These are phyloP conservation scores for Mycoemilia scoparia DNA, from an alignment of 192 early-diverging fungal genomes.

Conservation along the genomic window DNA sequence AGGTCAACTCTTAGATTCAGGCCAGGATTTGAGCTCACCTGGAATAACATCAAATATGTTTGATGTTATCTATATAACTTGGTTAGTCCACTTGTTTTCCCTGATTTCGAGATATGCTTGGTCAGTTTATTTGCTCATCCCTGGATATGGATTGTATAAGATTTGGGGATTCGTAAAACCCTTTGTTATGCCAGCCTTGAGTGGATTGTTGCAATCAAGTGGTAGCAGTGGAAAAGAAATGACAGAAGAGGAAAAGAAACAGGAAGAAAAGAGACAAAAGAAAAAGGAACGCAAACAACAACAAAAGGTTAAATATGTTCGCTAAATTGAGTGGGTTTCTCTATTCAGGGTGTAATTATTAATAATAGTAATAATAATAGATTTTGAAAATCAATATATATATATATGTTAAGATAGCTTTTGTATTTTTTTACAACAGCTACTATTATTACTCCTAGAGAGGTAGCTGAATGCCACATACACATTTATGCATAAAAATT, in stretches of 20 bases:
- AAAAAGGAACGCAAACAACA: conserved; percentile 30
- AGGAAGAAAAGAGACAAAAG: conserved; percentile 18
- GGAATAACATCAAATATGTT: conserved; percentile 53
- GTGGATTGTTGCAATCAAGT: not conserved
- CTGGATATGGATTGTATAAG: conserved; percentile 10
- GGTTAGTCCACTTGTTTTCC: conserved; percentile 43
- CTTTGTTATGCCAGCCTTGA: conserved; percentile 6
- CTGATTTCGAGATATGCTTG: conserved; percentile 19
- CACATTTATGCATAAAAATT: too few species aligned
- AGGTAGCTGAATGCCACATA: too few species aligned
- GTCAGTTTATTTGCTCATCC: conserved; percentile 22
- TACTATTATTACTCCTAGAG: too few species aligned
- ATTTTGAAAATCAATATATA: too few species aligned
- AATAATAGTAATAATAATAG: too few species aligned
- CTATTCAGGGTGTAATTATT: too few species aligned
- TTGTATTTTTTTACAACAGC: too few species aligned
- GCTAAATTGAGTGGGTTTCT: too few species aligned
- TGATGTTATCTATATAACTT: conserved; percentile 69
- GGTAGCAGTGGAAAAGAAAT: not conserved
- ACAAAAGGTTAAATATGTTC: conserved; percentile 13
- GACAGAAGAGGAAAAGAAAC: conserved; percentile 6
- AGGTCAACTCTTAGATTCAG: conserved; percentile 25
- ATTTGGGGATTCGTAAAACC: conserved; percentile 16
- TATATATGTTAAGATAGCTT: too few species aligned
- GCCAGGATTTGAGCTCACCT: conserved; percentile 26